These are phyloP conservation scores for Paramecium octaurelia DNA, from an alignment of 73 alveolate species.

Conservation along the genomic window DNA sequence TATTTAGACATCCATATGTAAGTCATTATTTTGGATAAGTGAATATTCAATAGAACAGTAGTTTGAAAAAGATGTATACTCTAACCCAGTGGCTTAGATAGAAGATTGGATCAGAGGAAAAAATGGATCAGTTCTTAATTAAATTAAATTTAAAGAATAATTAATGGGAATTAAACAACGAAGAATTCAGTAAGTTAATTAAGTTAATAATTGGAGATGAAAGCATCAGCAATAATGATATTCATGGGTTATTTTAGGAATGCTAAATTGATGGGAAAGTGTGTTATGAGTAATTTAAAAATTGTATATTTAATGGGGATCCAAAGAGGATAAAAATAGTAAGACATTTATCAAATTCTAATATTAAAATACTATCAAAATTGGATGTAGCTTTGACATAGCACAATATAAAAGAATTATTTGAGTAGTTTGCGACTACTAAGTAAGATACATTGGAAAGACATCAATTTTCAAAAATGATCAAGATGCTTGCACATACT, in stretches of 20 bases:
- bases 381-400: neutral
- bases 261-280: neutral
- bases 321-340: neutral
- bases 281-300: neutral
- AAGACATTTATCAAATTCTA: neutral
- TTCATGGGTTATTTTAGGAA: neutral
- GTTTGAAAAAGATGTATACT: neutral
- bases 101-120: neutral
- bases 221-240: neutral
- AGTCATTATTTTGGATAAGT: conserved; percentile 23
- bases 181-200: conserved; percentile 7
- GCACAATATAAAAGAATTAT: neutral
- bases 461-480: conserved; percentile 25
- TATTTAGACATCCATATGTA: conserved; percentile 37
- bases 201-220: neutral
- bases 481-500: neutral
- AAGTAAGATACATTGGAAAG: conserved; percentile 10
- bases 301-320: neutral
- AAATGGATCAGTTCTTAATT: neutral
- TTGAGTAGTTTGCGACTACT: conserved; percentile 19
- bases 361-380: neutral
- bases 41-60: neutral
- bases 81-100: conserved; percentile 4
- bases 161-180: neutral
- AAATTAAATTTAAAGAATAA: neutral